Evolutionary conservation across 176 grass and related monocot species (phyloP).

Genomic region (Zea luxurians): DNA sequence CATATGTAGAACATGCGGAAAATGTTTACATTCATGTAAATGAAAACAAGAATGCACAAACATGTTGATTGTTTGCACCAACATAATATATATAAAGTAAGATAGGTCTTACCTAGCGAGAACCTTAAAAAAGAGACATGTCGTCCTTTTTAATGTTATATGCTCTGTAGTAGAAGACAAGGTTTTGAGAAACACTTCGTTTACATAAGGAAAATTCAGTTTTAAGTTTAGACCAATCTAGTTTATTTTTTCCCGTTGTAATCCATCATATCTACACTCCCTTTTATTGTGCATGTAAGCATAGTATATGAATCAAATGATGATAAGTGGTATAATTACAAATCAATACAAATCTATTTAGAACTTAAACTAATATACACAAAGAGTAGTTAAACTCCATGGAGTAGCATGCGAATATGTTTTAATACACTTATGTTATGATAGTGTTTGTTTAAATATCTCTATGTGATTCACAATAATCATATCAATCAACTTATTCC

Average conservation of each 20-base stretch:
- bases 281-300: neutral
- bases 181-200: neutral
- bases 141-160: neutral
- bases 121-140: slow-evolving; percentile 22
- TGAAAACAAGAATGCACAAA: neutral
- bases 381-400: neutral
- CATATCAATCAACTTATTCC: slow-evolving; percentile 11
- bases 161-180: neutral
- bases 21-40: neutral
- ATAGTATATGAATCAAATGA: neutral
- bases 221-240: neutral
- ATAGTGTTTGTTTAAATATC: neutral
- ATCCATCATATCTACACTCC: neutral
- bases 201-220: neutral
- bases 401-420: neutral
- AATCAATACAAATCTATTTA: neutral
- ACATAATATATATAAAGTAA: neutral
- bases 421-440: neutral
- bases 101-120: neutral
- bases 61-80: neutral
- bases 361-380: neutral
- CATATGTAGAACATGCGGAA: neutral
- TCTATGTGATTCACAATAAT: neutral
- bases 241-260: neutral
- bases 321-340: neutral